Percentiles rank a stretch among this genome's conserved stretches.
Conservation (phyloP, 441 rosid species). For the Aquilaria agallochum region DNA sequence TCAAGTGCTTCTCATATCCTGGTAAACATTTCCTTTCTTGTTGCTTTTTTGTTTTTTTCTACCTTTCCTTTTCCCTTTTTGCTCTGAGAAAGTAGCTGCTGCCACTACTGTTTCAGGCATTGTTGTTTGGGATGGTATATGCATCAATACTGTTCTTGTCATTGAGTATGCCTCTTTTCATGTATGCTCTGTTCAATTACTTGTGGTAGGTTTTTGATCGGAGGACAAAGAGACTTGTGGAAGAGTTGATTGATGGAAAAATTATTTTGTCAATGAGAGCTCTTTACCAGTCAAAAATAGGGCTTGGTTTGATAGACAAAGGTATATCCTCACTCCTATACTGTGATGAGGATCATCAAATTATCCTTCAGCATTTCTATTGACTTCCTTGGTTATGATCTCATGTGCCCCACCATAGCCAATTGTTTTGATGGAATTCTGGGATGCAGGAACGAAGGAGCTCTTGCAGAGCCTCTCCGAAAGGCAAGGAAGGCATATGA, state of each 20-base stretch:
- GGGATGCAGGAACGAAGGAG: slow-evolving; percentile 80
- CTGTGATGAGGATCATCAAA: too few relatives aligned
- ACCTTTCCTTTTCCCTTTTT: not conserved
- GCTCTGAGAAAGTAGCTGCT: too few relatives aligned
- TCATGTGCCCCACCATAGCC: slow-evolving; percentile 3
- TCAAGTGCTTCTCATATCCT: slow-evolving; percentile 85
- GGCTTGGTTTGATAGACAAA: slow-evolving; percentile 80
- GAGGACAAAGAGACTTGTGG: slow-evolving; percentile 82
- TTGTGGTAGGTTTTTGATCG: slow-evolving; percentile 74
- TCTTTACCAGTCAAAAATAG: slow-evolving; percentile 88
- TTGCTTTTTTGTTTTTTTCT: slow-evolving; percentile 6
- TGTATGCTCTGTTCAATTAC: slow-evolving; percentile 3
- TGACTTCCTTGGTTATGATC: too few relatives aligned
- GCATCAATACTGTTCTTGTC: not conserved
- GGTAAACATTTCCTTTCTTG: slow-evolving; percentile 41
- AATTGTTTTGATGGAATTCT: slow-evolving; percentile 12
- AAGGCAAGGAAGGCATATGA: slow-evolving; percentile 88
- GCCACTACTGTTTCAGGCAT: not conserved
- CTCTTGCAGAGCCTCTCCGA: slow-evolving; percentile 73
- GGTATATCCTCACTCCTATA: slow-evolving; percentile 33
- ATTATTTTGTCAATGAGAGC: slow-evolving; percentile 93
- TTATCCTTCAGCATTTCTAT: too few relatives aligned
- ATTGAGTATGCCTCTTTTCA: not conserved
- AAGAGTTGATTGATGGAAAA: slow-evolving; percentile 86
- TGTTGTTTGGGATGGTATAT: not conserved